These are phyloP conservation scores for Oryza longistaminata DNA, from an alignment of 176 grass and related monocot species.

Conservation along the genomic window DNA sequence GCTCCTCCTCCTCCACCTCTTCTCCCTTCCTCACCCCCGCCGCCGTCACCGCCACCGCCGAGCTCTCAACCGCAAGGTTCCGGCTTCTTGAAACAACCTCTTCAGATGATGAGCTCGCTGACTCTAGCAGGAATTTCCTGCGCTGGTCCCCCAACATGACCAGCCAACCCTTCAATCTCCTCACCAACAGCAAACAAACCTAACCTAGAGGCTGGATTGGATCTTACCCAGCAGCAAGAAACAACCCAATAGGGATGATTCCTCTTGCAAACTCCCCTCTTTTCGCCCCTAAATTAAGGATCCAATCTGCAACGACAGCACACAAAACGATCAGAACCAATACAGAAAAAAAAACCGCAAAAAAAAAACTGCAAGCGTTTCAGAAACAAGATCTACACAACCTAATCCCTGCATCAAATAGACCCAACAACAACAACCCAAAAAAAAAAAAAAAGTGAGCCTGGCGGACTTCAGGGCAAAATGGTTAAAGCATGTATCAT, in stretches of 20 bases:
- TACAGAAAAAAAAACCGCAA: background rate
- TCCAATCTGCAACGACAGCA: conserved; percentile 12
- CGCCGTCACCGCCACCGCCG: background rate
- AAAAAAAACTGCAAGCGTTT: conserved; percentile 12
- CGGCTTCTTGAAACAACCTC: conserved; percentile 2
- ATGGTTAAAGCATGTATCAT: conserved; percentile 16
- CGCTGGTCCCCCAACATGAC: conserved; percentile 34
- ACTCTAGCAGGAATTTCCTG: conserved; percentile 17
- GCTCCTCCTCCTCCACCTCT: background rate
- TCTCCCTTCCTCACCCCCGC: background rate
- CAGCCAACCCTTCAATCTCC: conserved; percentile 6
- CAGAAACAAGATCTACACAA: background rate
- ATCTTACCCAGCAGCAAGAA: conserved; percentile 23
- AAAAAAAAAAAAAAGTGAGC: conserved; percentile 6
- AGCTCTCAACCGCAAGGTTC: background rate
- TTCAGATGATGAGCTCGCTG: conserved; percentile 31
- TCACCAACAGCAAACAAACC: background rate
- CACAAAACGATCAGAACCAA: background rate
- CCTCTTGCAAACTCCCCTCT: background rate
- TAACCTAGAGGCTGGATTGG: background rate
- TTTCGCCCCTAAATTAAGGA: conserved; percentile 20
- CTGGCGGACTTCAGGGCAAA: conserved; percentile 18
- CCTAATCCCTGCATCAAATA: conserved; percentile 12
- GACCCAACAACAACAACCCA: background rate
- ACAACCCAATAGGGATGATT: background rate